Evolutionary conservation across 176 grass and related monocot species (phyloP), one percentile per base, ranked within the genome.

Genomic region (Oryza punctata): DNA sequence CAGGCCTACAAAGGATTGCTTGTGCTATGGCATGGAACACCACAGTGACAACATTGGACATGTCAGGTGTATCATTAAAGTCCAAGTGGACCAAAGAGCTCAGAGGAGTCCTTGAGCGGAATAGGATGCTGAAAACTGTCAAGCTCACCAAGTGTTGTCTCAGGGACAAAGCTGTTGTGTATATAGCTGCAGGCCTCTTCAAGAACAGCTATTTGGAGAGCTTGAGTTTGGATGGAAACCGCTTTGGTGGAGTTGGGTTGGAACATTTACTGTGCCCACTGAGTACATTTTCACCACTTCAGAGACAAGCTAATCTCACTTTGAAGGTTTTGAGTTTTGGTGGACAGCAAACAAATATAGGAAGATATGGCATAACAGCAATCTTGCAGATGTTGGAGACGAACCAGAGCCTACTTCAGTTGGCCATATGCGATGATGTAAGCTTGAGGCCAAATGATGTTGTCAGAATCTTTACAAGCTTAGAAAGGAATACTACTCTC

Each of bases 181-280:
- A 95, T 78, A 90, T 98, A 87, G 96, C 90, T 88, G 96, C 96
- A 44, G 96, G 96, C 38, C 91, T 98, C 63, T 95, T 98, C 87
- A 93, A 90, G 85, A 98, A 98, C 76, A 89, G 23, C 14, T 88
- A 79, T 79, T 87, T 98, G 37, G 91, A 93, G 80, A 91, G 78
- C 70, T 87, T 98, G 80, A 66, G 46, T n/a, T 78, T 98, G 64
- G 91, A 98, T 78, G 92, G 89, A 37, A 98, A 98, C 57, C 65
- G 33, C 72, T 93, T 98, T 82, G 79, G 85, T 72, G 91, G 93
- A 82, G 82, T 90, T 81, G 96, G 96, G 7, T 45, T 93, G 75
- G 96, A 98, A 59, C 91, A 98, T 83, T 72, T 98, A 60, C 70
- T 98, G 10, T 95, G 93, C 63, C 93, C 96, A 76, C 75, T 98